Conservation (phyloP, 2,329 filamentous ascomycete species). For the Zalaria obscura region DNA sequence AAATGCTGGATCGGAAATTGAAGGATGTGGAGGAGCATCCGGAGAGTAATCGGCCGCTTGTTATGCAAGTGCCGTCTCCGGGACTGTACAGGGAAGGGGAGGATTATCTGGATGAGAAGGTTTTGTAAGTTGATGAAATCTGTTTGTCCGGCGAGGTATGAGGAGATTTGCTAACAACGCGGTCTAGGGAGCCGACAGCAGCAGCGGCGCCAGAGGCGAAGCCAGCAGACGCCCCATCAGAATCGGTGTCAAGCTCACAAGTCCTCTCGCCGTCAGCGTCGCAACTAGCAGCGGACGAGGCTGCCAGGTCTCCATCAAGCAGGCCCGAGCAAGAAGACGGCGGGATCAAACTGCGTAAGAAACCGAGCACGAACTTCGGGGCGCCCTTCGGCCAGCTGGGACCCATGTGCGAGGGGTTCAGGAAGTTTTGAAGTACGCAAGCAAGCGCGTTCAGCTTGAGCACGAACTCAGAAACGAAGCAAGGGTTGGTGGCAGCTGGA, state of each 20-base stretch:
- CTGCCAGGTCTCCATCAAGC: no score
- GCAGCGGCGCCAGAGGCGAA: no score
- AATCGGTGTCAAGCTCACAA: no score
- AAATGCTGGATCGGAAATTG: slow-evolving; percentile 16
- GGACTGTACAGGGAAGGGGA: background rate
- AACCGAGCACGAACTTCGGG: slow-evolving; percentile 20
- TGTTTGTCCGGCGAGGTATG: no score
- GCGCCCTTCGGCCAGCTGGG: slow-evolving; percentile 19
- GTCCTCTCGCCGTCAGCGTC: no score
- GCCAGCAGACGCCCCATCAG: no score
- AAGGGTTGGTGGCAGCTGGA: background rate
- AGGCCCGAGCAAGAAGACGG: background rate
- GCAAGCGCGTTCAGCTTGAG: background rate
- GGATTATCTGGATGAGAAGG: no score
- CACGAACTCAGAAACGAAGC: background rate
- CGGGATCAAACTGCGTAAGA: slow-evolving; percentile 22
- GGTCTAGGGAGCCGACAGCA: no score
- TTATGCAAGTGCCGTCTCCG: slow-evolving; percentile 8
- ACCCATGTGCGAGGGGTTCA: slow-evolving; percentile 12
- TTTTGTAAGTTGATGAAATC: no score
- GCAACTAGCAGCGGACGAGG: no score
- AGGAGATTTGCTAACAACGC: no score
- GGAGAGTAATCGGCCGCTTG: slow-evolving; percentile 15
- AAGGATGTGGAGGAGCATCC: slow-evolving; percentile 19
- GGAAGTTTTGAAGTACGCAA: slow-evolving; percentile 3